Evolutionary conservation across 2,329 filamentous ascomycete genomes (phyloP), one percentile per base, ranked within the genome.

Genomic region (Ceratocystis harringtonii): DNA sequence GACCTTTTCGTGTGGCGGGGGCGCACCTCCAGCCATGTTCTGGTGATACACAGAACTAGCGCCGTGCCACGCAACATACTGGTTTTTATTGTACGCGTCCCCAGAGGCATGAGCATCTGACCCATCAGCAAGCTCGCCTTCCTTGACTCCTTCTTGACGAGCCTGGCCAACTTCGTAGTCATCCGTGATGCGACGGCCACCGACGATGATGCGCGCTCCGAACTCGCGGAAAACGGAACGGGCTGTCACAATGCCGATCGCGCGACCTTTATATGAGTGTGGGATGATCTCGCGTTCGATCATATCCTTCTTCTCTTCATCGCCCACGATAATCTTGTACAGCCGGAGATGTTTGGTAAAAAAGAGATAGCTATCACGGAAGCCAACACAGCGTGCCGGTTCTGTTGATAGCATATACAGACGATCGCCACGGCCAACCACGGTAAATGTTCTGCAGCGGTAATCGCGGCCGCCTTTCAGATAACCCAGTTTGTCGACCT

Each of bases 381-480:
- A 99, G 17, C 94, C 94, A 65, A 96, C 92, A 72, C 94, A 97
- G 69, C 94, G 88, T 28, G 94, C 94, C 4, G 94, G 95, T 73
- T 99, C 94, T 3, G 94, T 99, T 2, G 94, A 97, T 76, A 99
- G 78, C 94, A 99, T 99, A 83, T 99, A 99, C 10, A 95, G 84
- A 65, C 92, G 81, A 62, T 92, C 83, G 45, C 88, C 91, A 69
- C 92, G 85, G 65, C 90, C 91, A 19, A 85, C 81, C 69, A 99
- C 88, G 6, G 88, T 96, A 75, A 99, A 99, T 1, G 92, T 96
- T 68, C 94, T 88, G 72, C 95, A 96, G 32, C 94, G 87, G 75
- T 99, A 99, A 72, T 97, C 90, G 70, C 94, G 84, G 3, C 87
- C 92, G 32, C 84, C 94, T 68, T 86, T 81, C 2, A 99, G 81